Evolutionary conservation across 345 rosid genomes (phyloP), one percentile per base, ranked within the genome.

Genomic region (Lumnitzera racemosa): DNA sequence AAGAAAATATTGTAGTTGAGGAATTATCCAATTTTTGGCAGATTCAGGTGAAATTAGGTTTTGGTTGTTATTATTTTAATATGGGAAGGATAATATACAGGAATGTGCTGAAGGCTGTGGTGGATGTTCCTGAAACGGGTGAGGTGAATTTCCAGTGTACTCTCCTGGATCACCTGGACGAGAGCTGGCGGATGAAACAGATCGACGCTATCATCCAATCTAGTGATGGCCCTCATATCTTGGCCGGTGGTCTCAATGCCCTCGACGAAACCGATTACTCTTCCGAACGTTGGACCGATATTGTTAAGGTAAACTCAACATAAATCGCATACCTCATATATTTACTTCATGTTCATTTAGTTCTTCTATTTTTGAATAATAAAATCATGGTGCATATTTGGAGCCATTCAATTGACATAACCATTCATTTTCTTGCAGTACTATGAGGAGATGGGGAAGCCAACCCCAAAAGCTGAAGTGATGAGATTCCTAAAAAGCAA

Each of bases 371-470:
- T 20, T 20, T n/a, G n/a, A n/a, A n/a, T n/a, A n/a, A n/a, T n/a
- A n/a, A n/a, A n/a, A n/a, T n/a, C n/a, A n/a, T n/a, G 29, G 4
- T 27, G 29, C 29, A 27, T 4, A 2, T 27, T 27, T 27, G 31
- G 31, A 27, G 31, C 31, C 31, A 27, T 27, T 27, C 4, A 5
- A 27, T 27, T 3, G 31, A 27, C 4, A 27, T 27, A 24, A 53
- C 29, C 29, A 36, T 53, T n/a, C 4, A 25, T 57, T 20, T 20
- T 31, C 24, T 13, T 72, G 24, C 51, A 91, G 98, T 92, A 84
- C 63, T 84, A 92, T 46, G 96, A 92, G 73, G 96, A 89, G 70
- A 85, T 89, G 76, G 94, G 96, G n/a, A 92, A 92, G 79, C 98
- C 96, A 43, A 73, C 83, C 24, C 96, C 98, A 53, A 87, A 85